Base-by-base conservation (phyloP, 1,284 basidiomycete genomes). In the Tilletia walkeri region DNA sequence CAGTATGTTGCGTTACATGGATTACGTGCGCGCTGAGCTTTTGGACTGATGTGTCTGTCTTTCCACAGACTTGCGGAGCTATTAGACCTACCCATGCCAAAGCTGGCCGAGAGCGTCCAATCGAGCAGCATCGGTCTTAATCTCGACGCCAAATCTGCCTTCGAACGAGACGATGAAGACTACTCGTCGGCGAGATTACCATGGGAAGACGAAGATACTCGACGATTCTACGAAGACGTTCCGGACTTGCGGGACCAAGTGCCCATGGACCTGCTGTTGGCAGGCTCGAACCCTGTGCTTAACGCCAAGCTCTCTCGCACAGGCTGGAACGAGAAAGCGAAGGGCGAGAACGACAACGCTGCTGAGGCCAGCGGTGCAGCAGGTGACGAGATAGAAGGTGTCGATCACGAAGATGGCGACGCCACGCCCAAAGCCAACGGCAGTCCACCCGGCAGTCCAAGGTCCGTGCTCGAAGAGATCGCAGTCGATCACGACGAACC, bases 141-240 rank as follows among this genome's bases (percentile, higher is more conserved):
- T 66, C 84, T 86, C 63, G 80, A 84, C 16, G 76, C 84, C 3
- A 79, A 76, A 66, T 86, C 86, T 0, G 82, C 85, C 0, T 85
- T 86, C 24, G 78, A 78, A 16, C 72, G 76, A 12, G 70, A 72
- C 5, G 79, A 75, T 69, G 78, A 73, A 67, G 79, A 74, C 69
- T 80, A 78, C 70, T 80, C 70, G 67, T 76, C 91, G 2, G 91
- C 93, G 2, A 95, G 75, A 65, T 78, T 79, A 63, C 78, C 97
- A 80, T 99, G 96, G 96, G 93, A 95, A 82, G 96, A 99, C 79
- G 96, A 99, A 74, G 96, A 99, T 84, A 94, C 98, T 82, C 88
- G 92, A 53, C 87, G 90, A 66, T 99, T 97, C 85, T 99, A 92
- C 81, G 95, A 98, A 82, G 94, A 98, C 74, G 86, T 97, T 45